phyloP scores from a whole-genome alignment of 2,329 filamentous ascomycete genomes.

The Calonectria leucothoes region DNA sequence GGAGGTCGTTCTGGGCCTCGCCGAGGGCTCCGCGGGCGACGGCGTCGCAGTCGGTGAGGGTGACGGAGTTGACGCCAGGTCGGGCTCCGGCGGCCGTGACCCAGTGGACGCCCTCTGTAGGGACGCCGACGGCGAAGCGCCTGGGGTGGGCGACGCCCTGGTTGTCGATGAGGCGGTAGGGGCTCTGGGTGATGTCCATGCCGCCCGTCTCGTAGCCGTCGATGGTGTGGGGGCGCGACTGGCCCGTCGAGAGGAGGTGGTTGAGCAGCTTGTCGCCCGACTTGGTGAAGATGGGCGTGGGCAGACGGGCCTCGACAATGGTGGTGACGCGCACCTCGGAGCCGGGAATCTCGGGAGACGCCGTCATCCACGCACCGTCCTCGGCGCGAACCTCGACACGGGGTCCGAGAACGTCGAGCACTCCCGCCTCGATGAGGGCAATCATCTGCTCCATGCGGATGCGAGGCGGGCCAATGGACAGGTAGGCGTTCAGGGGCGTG shows the following conservation, averaged over 20 bases:
- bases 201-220: neutral
- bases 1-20: neutral
- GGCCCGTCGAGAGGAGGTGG: neutral
- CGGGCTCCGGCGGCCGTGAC: neutral
- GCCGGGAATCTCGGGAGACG: neutral
- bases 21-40: neutral
- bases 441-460: conserved; percentile 1
- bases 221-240: neutral
- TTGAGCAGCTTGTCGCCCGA: neutral
- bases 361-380: neutral
- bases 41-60: neutral
- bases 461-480: neutral
- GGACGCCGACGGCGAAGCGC: neutral
- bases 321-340: neutral
- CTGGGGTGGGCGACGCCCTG: neutral
- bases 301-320: neutral
- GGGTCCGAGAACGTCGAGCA: neutral
- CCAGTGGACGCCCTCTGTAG: neutral
- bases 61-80: neutral
- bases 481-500: neutral
- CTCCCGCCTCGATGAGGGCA: neutral
- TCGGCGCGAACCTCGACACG: neutral
- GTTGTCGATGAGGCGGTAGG: neutral
- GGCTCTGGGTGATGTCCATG: conserved; percentile 1
- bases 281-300: neutral